Base-by-base conservation (phyloP, 768 basidiomycete genomes). In the Pleurotus salmoneostramineus region DNA sequence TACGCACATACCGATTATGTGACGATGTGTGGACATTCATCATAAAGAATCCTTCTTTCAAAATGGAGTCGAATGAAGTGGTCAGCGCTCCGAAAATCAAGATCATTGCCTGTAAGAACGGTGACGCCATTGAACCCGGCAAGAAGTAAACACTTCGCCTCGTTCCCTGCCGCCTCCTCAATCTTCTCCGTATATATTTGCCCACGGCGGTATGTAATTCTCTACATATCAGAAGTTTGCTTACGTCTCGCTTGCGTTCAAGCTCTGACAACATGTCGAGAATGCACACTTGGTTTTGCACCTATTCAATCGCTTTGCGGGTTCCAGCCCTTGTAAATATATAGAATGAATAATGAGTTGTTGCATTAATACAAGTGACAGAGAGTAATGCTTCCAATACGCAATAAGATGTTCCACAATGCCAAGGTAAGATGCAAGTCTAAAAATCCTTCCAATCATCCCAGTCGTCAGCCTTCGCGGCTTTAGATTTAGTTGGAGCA, bases 1-100 rank as follows among this genome's bases (percentile, higher is more conserved):
- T 98, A 56, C 84, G 90, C 63, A 98, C 94, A 2, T 99, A 97
- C 71, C 85, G 93, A 6, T 80, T 93, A 3, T 93, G 92, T 70
- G 94, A 96, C 74, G 95, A 95, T 68, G 96, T 98, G 49, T 98
- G 97, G 97, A 98, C 96, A 55, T 99, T 98, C 72, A 91, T 96
- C 61, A 91, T 98, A 51, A 92, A 94, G 71, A 87, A 95, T 64
- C 89, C 95, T 33, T 76, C 77, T 17, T 96, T 99, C 76, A 98
- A 98, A 75, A 94, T 98, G 89, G 97, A 99, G 72, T 83, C 86
- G 62, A 91, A 89, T 70, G 88, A 92, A 67, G 76, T 85, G 69
- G 84, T 93, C 58, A 75, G 71, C 42, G 81, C 89, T 4, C 81
- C 83, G 32, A 85, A 90, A 70, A 93, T 97, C 72, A 97, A 98